Conservation (phyloP, 257 asterid species). For the Schizonepeta tenuifolia region DNA sequence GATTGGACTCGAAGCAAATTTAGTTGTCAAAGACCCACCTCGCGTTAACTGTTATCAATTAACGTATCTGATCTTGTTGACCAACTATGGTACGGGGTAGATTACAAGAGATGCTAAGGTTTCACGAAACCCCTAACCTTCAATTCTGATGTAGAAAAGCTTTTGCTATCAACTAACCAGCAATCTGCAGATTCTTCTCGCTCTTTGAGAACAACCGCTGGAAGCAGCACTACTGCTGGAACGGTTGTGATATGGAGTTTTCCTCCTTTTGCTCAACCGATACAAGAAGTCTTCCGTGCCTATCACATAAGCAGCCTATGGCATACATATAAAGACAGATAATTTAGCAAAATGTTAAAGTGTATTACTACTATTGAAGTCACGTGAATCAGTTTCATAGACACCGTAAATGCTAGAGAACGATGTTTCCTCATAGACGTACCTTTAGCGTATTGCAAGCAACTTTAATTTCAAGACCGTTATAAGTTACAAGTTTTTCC, state of each 20-base stretch:
- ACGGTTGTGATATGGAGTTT: slow-evolving; percentile 34
- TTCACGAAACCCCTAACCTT: slow-evolving; percentile 26
- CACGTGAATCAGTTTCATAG: neutral
- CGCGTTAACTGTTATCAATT: neutral
- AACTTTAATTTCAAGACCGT: slow-evolving; percentile 75
- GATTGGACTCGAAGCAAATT: neutral
- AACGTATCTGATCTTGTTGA: slow-evolving; percentile 13
- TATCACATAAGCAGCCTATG: slow-evolving; percentile 71
- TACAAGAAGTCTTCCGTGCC: slow-evolving; percentile 82
- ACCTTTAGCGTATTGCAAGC: slow-evolving; percentile 75
- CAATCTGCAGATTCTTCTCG: slow-evolving; percentile 40
- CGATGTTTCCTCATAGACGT: slow-evolving; percentile 21
- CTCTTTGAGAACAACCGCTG: slow-evolving; percentile 33
- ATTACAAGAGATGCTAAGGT: slow-evolving; percentile 3
- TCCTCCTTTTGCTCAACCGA: slow-evolving; percentile 54
- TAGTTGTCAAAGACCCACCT: neutral
- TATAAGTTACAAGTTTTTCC: slow-evolving; percentile 54
- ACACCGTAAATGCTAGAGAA: neutral
- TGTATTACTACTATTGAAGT: neutral
- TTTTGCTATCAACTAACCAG: slow-evolving; percentile 42
- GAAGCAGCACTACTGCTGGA: slow-evolving; percentile 20
- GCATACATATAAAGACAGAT: slow-evolving; percentile 24
- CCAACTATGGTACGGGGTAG: slow-evolving; percentile 1
- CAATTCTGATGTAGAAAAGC: neutral
- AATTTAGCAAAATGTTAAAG: slow-evolving; percentile 27